phyloP scores from a whole-genome alignment of 305 asterid species.

The Plantago coronopus region DNA sequence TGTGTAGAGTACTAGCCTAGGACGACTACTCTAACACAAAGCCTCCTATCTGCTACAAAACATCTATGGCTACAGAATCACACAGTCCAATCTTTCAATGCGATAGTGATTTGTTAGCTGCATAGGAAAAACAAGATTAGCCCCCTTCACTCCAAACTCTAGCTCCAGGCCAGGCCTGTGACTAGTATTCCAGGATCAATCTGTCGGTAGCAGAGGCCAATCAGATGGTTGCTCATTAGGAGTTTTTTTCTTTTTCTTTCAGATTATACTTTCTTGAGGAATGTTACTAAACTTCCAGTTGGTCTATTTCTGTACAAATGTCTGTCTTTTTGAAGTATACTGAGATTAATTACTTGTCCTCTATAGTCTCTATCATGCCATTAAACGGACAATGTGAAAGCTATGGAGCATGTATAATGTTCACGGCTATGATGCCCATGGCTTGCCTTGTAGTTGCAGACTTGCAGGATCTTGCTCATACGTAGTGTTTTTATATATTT shows the following conservation, averaged over 20 bases:
- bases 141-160: too few relatives aligned
- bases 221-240: too few relatives aligned
- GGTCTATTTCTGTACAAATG: neutral
- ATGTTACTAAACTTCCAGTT: slow-evolving; percentile 9
- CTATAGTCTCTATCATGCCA: neutral
- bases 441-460: neutral
- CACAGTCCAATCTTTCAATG: too few relatives aligned
- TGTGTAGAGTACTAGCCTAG: too few relatives aligned
- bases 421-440: neutral
- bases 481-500: neutral
- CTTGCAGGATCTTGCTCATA: neutral
- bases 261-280: neutral
- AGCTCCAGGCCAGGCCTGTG: too few relatives aligned
- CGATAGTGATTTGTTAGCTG: too few relatives aligned
- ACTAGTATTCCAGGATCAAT: too few relatives aligned
- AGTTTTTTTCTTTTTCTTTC: neutral
- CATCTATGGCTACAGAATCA: too few relatives aligned
- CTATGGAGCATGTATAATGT: neutral
- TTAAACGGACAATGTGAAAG: neutral
- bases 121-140: too few relatives aligned
- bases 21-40: too few relatives aligned
- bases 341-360: neutral
- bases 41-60: too few relatives aligned
- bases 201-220: too few relatives aligned
- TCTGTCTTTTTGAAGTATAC: neutral